These are phyloP conservation scores for Tolypocladium amazonense DNA, from an alignment of 2,329 filamentous ascomycete genomes.

Conservation along the genomic window DNA sequence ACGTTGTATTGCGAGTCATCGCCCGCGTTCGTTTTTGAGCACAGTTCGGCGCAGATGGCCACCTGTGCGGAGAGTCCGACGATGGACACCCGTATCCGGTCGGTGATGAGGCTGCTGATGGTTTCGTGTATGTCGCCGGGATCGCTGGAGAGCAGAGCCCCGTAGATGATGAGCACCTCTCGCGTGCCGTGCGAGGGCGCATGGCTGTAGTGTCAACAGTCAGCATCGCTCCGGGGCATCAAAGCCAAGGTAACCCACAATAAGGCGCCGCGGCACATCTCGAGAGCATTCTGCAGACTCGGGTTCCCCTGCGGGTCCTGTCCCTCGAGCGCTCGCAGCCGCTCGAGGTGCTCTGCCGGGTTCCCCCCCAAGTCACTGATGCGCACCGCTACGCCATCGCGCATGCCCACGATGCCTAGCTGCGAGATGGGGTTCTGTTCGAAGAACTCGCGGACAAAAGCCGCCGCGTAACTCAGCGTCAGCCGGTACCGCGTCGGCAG, in stretches of 20 bases:
- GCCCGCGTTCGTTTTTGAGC: slow-evolving; percentile 75
- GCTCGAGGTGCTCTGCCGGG: slow-evolving; percentile 75
- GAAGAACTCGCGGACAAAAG: slow-evolving; percentile 91
- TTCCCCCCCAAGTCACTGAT: slow-evolving; percentile 89
- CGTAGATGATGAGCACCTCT: slow-evolving; percentile 86
- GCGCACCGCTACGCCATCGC: slow-evolving; percentile 76
- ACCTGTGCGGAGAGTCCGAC: slow-evolving; percentile 88
- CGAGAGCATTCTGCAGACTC: slow-evolving; percentile 85
- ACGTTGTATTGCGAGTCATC: slow-evolving; percentile 70
- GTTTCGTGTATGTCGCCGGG: slow-evolving; percentile 94
- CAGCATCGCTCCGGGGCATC: not conserved
- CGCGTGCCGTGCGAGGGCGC: slow-evolving; percentile 87
- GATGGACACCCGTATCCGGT: slow-evolving; percentile 78
- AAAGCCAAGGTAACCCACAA: slow-evolving; percentile 42
- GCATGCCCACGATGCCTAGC: slow-evolving; percentile 84
- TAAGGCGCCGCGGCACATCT: slow-evolving; percentile 88
- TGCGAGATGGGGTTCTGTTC: slow-evolving; percentile 98
- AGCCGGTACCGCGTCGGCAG: slow-evolving; percentile 79
- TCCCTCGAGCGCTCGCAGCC: slow-evolving; percentile 55
- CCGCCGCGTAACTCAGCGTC: slow-evolving; percentile 69
- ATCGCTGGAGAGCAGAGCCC: slow-evolving; percentile 80
- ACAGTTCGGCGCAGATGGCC: slow-evolving; percentile 84
- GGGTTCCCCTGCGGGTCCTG: slow-evolving; percentile 64
- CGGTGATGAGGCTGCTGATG: slow-evolving; percentile 64
- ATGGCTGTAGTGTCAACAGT: slow-evolving; percentile 42